phyloP scores from a whole-genome alignment of 371 early-diverging fungal species.

The Rhizopus arrhizus region DNA sequence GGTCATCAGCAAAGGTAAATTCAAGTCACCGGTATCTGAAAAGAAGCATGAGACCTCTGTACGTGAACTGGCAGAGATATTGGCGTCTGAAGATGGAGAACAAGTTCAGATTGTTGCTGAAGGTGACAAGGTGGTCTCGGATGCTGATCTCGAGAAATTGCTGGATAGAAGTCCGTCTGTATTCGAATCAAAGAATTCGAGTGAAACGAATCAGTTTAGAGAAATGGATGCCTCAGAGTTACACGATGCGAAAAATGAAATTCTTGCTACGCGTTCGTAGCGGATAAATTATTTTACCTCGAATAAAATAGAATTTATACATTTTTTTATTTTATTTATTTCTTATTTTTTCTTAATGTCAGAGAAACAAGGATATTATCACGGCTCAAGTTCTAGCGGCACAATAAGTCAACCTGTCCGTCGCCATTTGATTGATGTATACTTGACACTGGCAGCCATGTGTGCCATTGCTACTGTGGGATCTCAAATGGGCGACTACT shows the following conservation, averaged over 20 bases:
- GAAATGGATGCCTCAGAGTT: constrained; percentile 47
- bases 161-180: constrained; percentile 69
- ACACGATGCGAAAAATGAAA: constrained; percentile 47
- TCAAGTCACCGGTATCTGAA: constrained; percentile 56
- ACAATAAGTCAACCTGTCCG: constrained; percentile 45
- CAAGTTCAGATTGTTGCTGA: constrained; percentile 64
- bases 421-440: constrained; percentile 53
- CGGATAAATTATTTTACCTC: not conserved
- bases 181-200: constrained; percentile 44
- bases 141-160: constrained; percentile 67
- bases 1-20: constrained; percentile 79
- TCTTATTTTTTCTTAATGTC: constrained; percentile 19
- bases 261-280: constrained; percentile 37
- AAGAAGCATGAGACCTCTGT: constrained; percentile 43
- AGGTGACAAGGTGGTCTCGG: constrained; percentile 70
- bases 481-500: constrained; percentile 21
- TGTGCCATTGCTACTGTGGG: constrained; percentile 48
- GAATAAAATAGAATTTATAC: too few relatives aligned
- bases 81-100: constrained; percentile 69
- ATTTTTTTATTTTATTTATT: too few relatives aligned
- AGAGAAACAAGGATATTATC: constrained; percentile 15
- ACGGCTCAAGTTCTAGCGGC: not conserved
- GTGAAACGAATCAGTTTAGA: constrained; percentile 41
- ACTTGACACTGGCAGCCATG: constrained; percentile 56
- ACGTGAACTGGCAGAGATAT: constrained; percentile 74